These are phyloP conservation scores for Stephania cephalantha DNA, from an alignment of 164 flowering plant genomes.

Conservation along the genomic window DNA sequence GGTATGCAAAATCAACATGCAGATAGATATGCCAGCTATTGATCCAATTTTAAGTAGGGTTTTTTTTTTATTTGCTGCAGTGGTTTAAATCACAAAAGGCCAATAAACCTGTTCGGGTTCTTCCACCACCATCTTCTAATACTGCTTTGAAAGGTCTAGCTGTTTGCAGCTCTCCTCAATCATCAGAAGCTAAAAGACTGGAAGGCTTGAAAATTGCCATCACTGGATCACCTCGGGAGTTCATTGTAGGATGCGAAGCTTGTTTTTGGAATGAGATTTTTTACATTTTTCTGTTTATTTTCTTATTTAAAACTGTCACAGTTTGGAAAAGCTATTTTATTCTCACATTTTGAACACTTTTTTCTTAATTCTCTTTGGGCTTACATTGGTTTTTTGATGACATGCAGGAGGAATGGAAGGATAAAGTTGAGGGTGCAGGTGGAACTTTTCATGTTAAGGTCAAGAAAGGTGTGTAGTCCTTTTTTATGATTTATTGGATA, in stretches of 20 bases:
- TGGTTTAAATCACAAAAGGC: constrained; percentile 86
- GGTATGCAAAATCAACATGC: constrained; percentile 31
- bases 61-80: constrained; percentile 29
- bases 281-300: not conserved
- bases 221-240: constrained; percentile 43
- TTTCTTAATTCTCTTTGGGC: not conserved
- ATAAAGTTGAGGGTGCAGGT: constrained; percentile 62
- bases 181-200: constrained; percentile 43
- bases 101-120: constrained; percentile 56
- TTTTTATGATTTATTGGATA: not conserved
- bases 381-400: not conserved
- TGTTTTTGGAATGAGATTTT: not conserved
- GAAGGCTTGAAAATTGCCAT: constrained; percentile 62
- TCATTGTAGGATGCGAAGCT: constrained; percentile 32
- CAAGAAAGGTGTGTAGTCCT: constrained; percentile 50
- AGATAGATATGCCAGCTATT: not conserved
- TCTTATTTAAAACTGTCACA: not conserved
- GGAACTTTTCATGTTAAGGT: constrained; percentile 62
- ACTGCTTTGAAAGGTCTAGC: constrained; percentile 34
- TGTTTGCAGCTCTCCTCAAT: constrained; percentile 21
- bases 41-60: constrained; percentile 7
- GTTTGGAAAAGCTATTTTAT: not conserved
- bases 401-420: constrained; percentile 64
- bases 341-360: too few relatives aligned
- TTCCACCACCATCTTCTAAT: constrained; percentile 50